Evolutionary conservation across 768 basidiomycete species (phyloP), one percentile per base, ranked within the genome.

Genomic region (Russula sp.): DNA sequence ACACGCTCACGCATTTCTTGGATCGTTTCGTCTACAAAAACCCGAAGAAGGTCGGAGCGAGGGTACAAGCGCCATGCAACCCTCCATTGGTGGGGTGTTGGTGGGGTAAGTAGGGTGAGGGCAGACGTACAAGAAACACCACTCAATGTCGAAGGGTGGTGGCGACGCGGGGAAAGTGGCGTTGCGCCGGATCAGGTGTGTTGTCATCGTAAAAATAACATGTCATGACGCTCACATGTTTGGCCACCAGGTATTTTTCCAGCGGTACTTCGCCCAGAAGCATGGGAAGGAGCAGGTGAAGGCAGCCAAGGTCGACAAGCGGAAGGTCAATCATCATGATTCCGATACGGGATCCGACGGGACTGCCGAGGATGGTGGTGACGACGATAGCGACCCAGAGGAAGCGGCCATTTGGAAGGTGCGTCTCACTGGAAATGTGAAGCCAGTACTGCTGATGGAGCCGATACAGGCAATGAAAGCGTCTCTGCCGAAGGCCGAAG

Each of bases 1-100:
- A 97, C 77, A 95, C 94, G 0, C 84, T 98, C 26, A 88, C 91
- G 0, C 92, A 94, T 71, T 98, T 99, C 84, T 83, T 98, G 46
- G 97, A 98, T 73, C 85, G 95, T 2, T 98, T 98, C n/a, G 92
- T 98, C 49, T 98, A 93, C 79, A 92, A 94, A 75, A 98, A 98
- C 73, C 88, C 94, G 1, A 98, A 98, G 78, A 87, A 88, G 70
- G 69, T 73, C 48, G 78, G 76, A 63, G 77, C 83, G 9, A 88
- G 72, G 95, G 94, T n/a, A 80, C 84, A 0, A 92, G 89, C 66
- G 90, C 91, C 60, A 98, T 98, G 97, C 96, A 99, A 76, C 94
- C 94, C n/a, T 85, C 87, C 1, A 89, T 89, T 6, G 80, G 79
- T 1, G 82, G n/a, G 88, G 87, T 62, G 79, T 81, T 14, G 76